phyloP scores from a whole-genome alignment of 441 rosid species.

The Geranium incanum region DNA sequence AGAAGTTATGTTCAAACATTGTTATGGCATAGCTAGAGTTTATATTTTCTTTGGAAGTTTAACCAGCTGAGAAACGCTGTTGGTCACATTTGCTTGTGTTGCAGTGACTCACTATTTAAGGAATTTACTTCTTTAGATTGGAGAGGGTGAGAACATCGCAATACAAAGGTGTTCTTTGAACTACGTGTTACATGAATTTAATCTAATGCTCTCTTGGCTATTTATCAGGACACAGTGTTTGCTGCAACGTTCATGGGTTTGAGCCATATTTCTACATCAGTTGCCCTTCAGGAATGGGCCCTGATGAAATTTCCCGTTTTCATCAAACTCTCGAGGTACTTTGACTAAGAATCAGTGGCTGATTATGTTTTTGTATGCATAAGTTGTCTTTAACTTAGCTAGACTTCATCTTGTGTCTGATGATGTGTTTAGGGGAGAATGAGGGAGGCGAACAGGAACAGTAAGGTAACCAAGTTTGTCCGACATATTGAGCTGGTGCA shows the following conservation, averaged over 20 bases:
- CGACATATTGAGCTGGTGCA: conserved; percentile 61
- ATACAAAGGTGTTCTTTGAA: background rate
- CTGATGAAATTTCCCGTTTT: conserved; percentile 76
- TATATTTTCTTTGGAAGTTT: conserved; percentile 3
- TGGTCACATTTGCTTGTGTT: background rate
- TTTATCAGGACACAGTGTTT: conserved; percentile 76
- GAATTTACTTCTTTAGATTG: background rate
- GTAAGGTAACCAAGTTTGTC: conserved; percentile 54
- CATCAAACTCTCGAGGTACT: conserved; percentile 81
- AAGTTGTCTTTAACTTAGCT: conserved; percentile 12
- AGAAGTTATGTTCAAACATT: background rate
- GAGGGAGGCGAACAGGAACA: conserved; percentile 65
- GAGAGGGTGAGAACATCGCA: background rate
- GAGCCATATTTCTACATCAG: conserved; percentile 90
- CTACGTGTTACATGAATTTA: background rate
- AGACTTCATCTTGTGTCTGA: conserved; percentile 3
- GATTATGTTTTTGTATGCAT: conserved; percentile 6
- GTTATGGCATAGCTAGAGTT: background rate
- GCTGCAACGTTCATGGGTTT: conserved; percentile 92
- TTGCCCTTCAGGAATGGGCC: conserved; percentile 86
- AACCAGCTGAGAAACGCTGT: background rate
- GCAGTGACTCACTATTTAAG: background rate
- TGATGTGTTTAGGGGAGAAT: conserved; percentile 54
- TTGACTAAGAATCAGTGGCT: conserved; percentile 1
- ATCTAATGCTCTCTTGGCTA: conserved; percentile 13